Base-by-base conservation (phyloP, 495 filamentous ascomycete species). In the Penicillium pancosmium region DNA sequence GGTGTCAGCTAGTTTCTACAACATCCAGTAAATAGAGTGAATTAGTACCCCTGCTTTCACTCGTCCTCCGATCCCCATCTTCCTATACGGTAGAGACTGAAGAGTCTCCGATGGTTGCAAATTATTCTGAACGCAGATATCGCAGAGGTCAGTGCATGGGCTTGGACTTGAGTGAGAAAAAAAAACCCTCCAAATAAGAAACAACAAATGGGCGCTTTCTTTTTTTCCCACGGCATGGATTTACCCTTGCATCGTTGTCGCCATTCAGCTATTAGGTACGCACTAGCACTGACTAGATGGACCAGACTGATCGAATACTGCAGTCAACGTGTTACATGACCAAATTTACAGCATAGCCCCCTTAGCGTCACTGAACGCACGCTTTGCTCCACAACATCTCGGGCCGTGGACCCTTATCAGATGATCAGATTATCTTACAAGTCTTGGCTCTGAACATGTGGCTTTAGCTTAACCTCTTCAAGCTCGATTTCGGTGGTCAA, bases 361-460 rank as follows among this genome's bases (percentile, higher is more conserved):
- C 41, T 44, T 44, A 23, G n/a, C 8, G n/a, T 18, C 11, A 13
- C 5, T 15, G 1, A 12, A 40, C 7, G 15, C 10, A 15, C 10
- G 15, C 4, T 40, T 40, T n/a, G 1, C 36, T n/a, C 36, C 36
- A 40, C 36, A 12, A 40, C 12, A 12, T 13, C 4, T 40, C 15
- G 11, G 15, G 15, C 36, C 15, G 12, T n/a, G 4, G 36, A 40
- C 36, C 36, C 36, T 44, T 44, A 44, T 44, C 41, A 44, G 41
- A 44, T 44, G 41, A 44, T 44, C 41, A 44, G 41, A 44, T 44
- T 44, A 19, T 44, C 41, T 16, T 44, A n/a, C 1, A 5, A n/a
- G 41, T 44, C 41, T 44, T 44, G 41, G 41, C 41, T 44, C n/a
- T 6, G 41, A 44, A 44, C n/a, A 44, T 44, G 13, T 44, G 36